These are phyloP conservation scores for Aristolochia californica DNA, from an alignment of 164 flowering plant species.

Conservation along the genomic window DNA sequence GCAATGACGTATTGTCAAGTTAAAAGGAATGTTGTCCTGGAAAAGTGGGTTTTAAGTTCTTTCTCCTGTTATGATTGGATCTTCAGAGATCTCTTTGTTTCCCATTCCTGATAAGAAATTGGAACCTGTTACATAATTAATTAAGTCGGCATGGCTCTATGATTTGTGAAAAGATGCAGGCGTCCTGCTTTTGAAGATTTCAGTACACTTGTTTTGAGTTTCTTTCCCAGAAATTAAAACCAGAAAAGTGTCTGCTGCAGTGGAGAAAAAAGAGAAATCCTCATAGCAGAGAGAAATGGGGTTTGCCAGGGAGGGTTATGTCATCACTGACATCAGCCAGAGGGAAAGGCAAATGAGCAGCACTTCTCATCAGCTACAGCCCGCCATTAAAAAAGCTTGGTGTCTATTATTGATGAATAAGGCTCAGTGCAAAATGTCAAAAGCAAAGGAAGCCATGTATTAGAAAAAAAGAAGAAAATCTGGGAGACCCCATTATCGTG, in stretches of 20 bases:
- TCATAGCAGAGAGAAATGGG: background rate
- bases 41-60: no score
- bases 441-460: background rate
- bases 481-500: background rate
- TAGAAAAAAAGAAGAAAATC: background rate
- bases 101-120: background rate
- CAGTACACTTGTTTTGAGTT: no score
- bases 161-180: background rate
- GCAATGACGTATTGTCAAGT: no score
- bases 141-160: background rate
- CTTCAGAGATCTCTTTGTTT: background rate
- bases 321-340: slow-evolving; percentile 6
- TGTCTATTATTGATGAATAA: slow-evolving; percentile 1
- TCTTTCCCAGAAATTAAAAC: background rate
- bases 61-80: background rate
- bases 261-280: no score
- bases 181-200: background rate
- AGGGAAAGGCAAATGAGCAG: background rate
- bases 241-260: background rate
- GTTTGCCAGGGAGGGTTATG: background rate
- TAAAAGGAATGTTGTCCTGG: no score
- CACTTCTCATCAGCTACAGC: background rate
- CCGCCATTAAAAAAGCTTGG: background rate
- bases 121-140: background rate
- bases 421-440: background rate